Percentiles rank a stretch among this genome's conserved stretches.
Evolutionary conservation across 306 rosid species (phyloP).

Genomic region (Cajanus cajan): DNA sequence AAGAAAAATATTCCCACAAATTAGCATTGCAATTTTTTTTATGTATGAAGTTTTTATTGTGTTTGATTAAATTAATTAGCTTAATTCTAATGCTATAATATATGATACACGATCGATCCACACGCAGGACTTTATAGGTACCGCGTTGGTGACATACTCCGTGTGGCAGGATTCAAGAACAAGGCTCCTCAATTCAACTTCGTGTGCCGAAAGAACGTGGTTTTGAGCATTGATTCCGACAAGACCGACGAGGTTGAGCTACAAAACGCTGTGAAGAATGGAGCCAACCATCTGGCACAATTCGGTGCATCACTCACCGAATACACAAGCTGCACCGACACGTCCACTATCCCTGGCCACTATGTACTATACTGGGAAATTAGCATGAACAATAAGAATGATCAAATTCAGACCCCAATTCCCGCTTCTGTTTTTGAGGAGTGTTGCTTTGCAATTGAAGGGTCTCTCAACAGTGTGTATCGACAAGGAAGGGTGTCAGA

Average conservation of each 20-base stretch:
- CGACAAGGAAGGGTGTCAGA: slow-evolving; percentile 57
- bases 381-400: neutral
- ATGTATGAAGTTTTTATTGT: neutral
- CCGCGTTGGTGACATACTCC: slow-evolving; percentile 56
- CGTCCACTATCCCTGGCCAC: slow-evolving; percentile 56
- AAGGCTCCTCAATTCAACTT: slow-evolving; percentile 67
- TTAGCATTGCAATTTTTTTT: neutral
- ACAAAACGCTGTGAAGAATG: slow-evolving; percentile 54
- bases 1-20: neutral
- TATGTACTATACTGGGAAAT: slow-evolving; percentile 70
- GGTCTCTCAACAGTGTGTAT: slow-evolving; percentile 49
- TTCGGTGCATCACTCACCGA: slow-evolving; percentile 41
- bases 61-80: neutral
- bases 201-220: slow-evolving; percentile 57
- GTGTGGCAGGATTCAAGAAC: slow-evolving; percentile 68
- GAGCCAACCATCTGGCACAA: slow-evolving; percentile 36
- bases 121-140: slow-evolving; percentile 60
- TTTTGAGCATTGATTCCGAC: slow-evolving; percentile 56
- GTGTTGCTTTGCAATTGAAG: slow-evolving; percentile 50
- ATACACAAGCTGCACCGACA: slow-evolving; percentile 56
- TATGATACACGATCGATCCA: no score
- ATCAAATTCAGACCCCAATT: slow-evolving; percentile 21
- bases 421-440: slow-evolving; percentile 50
- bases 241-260: slow-evolving; percentile 65
- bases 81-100: no score